A percentile compares a stretch with the other conserved stretches of the same genome.
Conservation (phyloP, 83 land plant species). For the Picea abies region DNA sequence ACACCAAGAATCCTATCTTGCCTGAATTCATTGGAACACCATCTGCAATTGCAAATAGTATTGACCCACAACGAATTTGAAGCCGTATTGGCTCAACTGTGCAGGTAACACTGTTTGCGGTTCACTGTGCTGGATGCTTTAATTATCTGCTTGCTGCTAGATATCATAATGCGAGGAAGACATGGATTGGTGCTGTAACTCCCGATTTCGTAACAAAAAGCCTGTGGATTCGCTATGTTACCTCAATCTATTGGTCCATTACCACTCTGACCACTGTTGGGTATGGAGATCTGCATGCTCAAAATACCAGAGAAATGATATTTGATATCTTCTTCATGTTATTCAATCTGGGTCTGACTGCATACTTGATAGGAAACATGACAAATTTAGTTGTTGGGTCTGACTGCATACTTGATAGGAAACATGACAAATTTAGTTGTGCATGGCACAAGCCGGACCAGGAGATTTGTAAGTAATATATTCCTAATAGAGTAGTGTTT, state of each 20-base stretch:
- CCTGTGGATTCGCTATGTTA: constrained; percentile 49
- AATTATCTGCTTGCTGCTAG: constrained; percentile 48
- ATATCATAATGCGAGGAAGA: constrained; percentile 39
- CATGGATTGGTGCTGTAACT: constrained; percentile 58
- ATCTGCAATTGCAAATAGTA: too few species aligned
- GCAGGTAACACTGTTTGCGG: constrained; percentile 53
- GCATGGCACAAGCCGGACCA: constrained; percentile 68
- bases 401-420: constrained; percentile 78
- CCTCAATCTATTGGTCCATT: constrained; percentile 74
- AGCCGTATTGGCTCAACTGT: neutral
- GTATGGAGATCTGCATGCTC: constrained; percentile 83
- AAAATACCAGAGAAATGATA: constrained; percentile 67
- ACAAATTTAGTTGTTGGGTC: too few species aligned
- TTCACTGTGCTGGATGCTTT: constrained; percentile 57
- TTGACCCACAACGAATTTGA: too few species aligned
- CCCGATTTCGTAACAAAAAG: constrained; percentile 29
- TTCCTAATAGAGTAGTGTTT: too few species aligned
- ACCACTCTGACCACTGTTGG: constrained; percentile 80
- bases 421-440: constrained; percentile 91
- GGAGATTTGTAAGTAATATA: constrained; percentile 62
- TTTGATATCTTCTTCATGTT: constrained; percentile 67
- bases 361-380: constrained; percentile 92
- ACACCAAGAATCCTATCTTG: too few species aligned
- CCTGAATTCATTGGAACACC: too few species aligned
- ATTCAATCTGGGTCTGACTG: constrained; percentile 68